These are phyloP conservation scores for Acacia crassicarpa DNA, from an alignment of 306 rosid genomes.

Conservation along the genomic window DNA sequence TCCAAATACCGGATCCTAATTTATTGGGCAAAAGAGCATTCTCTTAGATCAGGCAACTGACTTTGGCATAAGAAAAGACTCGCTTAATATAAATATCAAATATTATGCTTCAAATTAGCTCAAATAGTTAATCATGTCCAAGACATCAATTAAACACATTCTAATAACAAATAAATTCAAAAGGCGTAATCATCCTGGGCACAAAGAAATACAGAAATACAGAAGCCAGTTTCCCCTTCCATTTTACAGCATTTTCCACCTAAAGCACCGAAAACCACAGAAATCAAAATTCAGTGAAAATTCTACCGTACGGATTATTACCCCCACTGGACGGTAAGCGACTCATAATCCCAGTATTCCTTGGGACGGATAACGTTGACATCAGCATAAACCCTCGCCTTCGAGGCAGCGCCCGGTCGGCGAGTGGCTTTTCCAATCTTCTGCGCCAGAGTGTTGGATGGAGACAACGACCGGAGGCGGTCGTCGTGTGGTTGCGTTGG, in stretches of 20 bases:
- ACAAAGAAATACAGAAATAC: not conserved
- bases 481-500: constrained; percentile 21
- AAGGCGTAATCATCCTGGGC: not conserved
- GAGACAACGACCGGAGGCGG: constrained; percentile 32
- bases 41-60: not conserved
- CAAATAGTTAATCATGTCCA: not conserved
- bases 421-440: constrained; percentile 91
- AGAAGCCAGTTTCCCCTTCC: not conserved
- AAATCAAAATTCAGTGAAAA: not conserved
- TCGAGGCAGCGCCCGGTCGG: constrained; percentile 96
- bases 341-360: constrained; percentile 92
- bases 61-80: not conserved
- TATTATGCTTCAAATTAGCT: not conserved
- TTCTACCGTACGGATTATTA: constrained; percentile 15
- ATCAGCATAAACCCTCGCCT: constrained; percentile 81
- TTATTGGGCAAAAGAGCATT: not conserved
- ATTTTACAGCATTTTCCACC: not conserved
- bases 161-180: not conserved
- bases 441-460: constrained; percentile 79
- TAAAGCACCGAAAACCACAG: not conserved
- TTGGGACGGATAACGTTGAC: constrained; percentile 90
- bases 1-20: constrained; percentile 13
- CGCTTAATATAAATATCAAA: not conserved
- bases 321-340: constrained; percentile 98
- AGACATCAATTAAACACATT: not conserved